Conservation (phyloP, 371 early-diverging fungal genomes). For the Mucor irregularis region DNA sequence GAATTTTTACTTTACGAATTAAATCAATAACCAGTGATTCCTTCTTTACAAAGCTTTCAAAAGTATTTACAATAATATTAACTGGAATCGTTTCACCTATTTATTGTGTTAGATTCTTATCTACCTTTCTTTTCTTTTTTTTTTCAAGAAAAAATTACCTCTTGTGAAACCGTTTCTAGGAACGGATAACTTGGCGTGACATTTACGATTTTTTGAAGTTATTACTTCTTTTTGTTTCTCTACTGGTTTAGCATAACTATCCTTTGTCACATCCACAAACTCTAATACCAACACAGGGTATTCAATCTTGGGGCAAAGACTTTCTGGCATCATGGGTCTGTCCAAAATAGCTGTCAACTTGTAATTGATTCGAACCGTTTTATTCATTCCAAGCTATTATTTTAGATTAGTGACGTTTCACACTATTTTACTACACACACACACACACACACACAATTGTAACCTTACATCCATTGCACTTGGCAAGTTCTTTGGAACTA, state of each 20-base stretch:
- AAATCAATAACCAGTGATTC: constrained; percentile 29
- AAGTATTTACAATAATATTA: constrained; percentile 28
- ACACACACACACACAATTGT: background rate
- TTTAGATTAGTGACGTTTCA: too few relatives aligned
- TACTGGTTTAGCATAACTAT: constrained; percentile 24
- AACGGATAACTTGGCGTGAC: constrained; percentile 25
- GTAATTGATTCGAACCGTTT: constrained; percentile 29
- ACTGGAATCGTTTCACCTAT: constrained; percentile 34
- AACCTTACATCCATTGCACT: constrained; percentile 46
- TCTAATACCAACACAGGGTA: constrained; percentile 44
- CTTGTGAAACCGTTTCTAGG: constrained; percentile 44
- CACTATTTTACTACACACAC: too few relatives aligned
- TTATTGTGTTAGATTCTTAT: too few relatives aligned
- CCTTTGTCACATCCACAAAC: constrained; percentile 35
- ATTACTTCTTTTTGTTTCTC: constrained; percentile 29
- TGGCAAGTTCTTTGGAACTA: constrained; percentile 42
- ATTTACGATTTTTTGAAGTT: constrained; percentile 12
- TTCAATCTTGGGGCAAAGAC: constrained; percentile 36
- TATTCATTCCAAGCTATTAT: constrained; percentile 38
- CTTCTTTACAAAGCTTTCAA: constrained; percentile 18
- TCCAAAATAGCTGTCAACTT: constrained; percentile 42
- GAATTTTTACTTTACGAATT: constrained; percentile 29
- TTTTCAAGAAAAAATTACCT: constrained; percentile 16
- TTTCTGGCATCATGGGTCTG: constrained; percentile 44
- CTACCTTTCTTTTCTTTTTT: too few relatives aligned